Conservation (phyloP, 306 rosid genomes). For the Oxytropis ochrocephala region DNA sequence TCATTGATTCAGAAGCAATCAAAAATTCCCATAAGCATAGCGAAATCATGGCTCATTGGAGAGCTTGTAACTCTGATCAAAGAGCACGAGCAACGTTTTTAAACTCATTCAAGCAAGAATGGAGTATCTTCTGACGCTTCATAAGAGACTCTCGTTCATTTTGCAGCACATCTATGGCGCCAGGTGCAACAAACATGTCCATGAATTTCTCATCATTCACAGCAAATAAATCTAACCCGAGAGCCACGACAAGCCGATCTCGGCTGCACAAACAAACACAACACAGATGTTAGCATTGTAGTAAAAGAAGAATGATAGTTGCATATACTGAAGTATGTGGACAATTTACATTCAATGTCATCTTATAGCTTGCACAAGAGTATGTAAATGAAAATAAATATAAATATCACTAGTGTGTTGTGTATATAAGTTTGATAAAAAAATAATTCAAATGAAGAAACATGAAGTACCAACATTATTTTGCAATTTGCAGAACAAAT, state of each 20-base stretch:
- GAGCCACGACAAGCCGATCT: slow-evolving; percentile 71
- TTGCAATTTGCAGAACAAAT: neutral
- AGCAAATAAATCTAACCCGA: slow-evolving; percentile 82
- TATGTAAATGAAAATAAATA: neutral
- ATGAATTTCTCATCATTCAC: slow-evolving; percentile 86
- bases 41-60: slow-evolving; percentile 3
- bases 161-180: slow-evolving; percentile 66
- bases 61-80: slow-evolving; percentile 24
- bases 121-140: slow-evolving; percentile 81
- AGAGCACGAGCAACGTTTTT: slow-evolving; percentile 66
- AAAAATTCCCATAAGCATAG: neutral
- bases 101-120: slow-evolving; percentile 83
- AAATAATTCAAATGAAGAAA: neutral
- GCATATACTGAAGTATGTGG: neutral
- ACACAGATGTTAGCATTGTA: neutral
- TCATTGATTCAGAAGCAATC: neutral
- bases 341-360: neutral
- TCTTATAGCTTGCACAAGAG: neutral
- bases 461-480: neutral
- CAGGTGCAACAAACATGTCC: slow-evolving; percentile 97
- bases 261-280: slow-evolving; percentile 50
- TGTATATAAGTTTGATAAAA: neutral
- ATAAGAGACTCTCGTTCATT: slow-evolving; percentile 61
- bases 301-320: neutral
- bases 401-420: neutral